phyloP scores from a whole-genome alignment of 208 protist species.

The Leptomonas pyrrhocoris region DNA sequence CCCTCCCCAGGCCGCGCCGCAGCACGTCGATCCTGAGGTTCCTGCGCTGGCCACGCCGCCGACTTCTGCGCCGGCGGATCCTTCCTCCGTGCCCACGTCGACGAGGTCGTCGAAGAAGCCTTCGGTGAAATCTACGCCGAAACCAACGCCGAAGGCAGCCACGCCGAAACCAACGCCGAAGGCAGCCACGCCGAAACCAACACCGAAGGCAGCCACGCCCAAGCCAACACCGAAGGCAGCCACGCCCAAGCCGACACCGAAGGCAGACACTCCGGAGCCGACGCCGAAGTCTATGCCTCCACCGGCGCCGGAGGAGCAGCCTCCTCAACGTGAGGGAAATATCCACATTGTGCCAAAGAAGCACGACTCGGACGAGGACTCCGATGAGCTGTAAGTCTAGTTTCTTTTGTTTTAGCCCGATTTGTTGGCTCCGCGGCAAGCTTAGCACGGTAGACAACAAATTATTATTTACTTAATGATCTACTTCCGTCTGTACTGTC shows the following conservation, averaged over 20 bases:
- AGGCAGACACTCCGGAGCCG: background rate
- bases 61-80: background rate
- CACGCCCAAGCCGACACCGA: background rate
- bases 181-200: constrained; percentile 1
- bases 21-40: constrained; percentile 19
- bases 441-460: background rate
- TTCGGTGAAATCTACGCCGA: constrained; percentile 18
- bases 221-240: background rate
- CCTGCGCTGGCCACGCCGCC: constrained; percentile 8
- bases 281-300: background rate
- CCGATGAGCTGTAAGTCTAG: constrained; percentile 10
- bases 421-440: background rate
- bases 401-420: constrained; percentile 14
- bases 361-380: constrained; percentile 29
- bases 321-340: constrained; percentile 20
- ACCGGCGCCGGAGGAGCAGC: constrained; percentile 3
- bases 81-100: constrained; percentile 8
- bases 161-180: constrained; percentile 16
- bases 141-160: constrained; percentile 10
- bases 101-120: constrained; percentile 20
- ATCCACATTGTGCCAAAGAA: constrained; percentile 25
- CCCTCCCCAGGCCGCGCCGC: constrained; percentile 7
- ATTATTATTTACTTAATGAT: background rate
- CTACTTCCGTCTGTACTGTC: background rate
- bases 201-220: background rate